Conservation (phyloP, 2,329 filamentous ascomycete genomes). For the Aureobasidium sp. region DNA sequence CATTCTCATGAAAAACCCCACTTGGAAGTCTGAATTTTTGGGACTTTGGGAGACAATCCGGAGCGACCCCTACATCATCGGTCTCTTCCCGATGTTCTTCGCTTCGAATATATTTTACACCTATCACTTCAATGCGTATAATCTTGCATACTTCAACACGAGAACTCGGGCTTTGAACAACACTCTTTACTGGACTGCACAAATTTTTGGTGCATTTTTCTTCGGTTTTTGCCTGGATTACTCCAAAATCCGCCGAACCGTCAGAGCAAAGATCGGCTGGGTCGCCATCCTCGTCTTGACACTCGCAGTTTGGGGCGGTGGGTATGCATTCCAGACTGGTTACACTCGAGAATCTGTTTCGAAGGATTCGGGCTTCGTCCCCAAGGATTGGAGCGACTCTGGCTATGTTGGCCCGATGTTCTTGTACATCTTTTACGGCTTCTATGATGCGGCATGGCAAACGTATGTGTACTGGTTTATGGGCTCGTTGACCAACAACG, state of each 20-base stretch:
- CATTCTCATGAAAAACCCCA: constrained; percentile 84
- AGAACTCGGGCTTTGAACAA: constrained; percentile 70
- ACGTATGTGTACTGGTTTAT: constrained; percentile 92
- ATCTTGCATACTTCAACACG: constrained; percentile 60
- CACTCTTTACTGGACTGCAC: constrained; percentile 68
- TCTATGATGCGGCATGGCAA: constrained; percentile 86
- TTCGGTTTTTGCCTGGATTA: constrained; percentile 66
- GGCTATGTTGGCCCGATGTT: constrained; percentile 75
- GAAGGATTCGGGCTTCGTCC: constrained; percentile 20
- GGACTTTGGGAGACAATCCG: constrained; percentile 67
- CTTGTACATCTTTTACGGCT: constrained; percentile 82
- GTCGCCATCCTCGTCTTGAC: constrained; percentile 57
- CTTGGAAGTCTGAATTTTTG: constrained; percentile 68
- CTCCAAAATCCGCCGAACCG: constrained; percentile 47
- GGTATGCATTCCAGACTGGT: constrained; percentile 63
- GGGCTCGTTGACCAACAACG: constrained; percentile 86
- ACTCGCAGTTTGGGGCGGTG: constrained; percentile 73
- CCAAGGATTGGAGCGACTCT: constrained; percentile 56
- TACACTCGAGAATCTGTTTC: constrained; percentile 39
- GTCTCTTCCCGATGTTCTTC: constrained; percentile 75
- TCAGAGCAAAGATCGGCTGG: constrained; percentile 58
- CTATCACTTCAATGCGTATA: constrained; percentile 54
- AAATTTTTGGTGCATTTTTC: constrained; percentile 66
- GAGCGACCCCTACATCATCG: constrained; percentile 61
- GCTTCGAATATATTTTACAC: constrained; percentile 73